Evolutionary conservation across 345 rosid genomes (phyloP).

Genomic region (Cardiospermum halicacabum): DNA sequence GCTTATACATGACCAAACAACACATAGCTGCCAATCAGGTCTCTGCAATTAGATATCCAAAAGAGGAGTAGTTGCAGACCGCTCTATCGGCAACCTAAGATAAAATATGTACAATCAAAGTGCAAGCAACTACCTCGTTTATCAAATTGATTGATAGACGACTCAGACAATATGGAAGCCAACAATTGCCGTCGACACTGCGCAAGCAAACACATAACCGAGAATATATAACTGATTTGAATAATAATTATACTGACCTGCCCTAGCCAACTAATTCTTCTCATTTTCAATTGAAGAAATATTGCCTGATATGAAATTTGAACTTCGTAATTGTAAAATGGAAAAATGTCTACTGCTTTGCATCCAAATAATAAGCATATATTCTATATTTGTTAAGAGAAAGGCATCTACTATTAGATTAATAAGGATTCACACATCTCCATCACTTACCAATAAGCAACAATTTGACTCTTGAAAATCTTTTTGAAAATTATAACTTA

Average conservation of each 20-base stretch:
- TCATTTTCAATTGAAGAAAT: constrained; percentile 32
- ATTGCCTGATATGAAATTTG: neutral
- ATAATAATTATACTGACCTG: constrained; percentile 29
- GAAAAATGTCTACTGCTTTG: constrained; percentile 11
- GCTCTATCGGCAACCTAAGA: neutral
- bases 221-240: neutral
- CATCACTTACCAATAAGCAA: no score
- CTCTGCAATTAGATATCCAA: neutral
- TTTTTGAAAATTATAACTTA: no score
- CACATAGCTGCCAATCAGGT: neutral
- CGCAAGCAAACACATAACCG: neutral
- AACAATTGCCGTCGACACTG: constrained; percentile 53
- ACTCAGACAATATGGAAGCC: constrained; percentile 28
- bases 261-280: constrained; percentile 46
- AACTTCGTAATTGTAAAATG: neutral
- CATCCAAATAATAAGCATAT: no score
- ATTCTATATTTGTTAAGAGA: no score
- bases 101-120: neutral
- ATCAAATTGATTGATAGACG: constrained; percentile 20
- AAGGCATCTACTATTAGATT: no score
- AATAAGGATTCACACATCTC: no score
- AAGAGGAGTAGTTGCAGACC: neutral
- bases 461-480: no score
- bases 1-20: constrained; percentile 23
- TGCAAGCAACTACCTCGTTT: constrained; percentile 35